phyloP scores from a whole-genome alignment of 2,329 filamentous ascomycete genomes.

The Colletotrichum abscissum region DNA sequence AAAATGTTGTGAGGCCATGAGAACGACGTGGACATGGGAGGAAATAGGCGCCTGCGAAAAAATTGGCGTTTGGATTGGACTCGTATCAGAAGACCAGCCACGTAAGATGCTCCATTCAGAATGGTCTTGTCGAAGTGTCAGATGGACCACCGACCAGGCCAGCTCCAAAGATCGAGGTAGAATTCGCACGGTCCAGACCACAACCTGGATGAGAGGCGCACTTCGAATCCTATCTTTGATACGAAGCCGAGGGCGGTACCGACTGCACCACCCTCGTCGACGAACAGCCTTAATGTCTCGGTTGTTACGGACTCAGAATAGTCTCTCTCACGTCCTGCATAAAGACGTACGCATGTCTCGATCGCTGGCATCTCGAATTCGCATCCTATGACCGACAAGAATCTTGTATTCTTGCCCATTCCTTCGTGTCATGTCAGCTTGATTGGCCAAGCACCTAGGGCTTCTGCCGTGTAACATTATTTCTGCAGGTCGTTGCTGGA shows the following conservation, averaged over 20 bases:
- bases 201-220: not conserved
- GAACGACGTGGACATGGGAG: not conserved
- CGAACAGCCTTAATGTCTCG: not conserved
- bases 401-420: not conserved
- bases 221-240: not conserved
- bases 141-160: not conserved
- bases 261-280: not conserved
- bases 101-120: not conserved
- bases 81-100: not conserved
- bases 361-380: not conserved
- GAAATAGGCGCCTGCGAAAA: not conserved
- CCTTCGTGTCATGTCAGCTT: not conserved
- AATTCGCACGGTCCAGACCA: not conserved
- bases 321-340: not conserved
- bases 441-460: not conserved
- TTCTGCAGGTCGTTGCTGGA: not conserved
- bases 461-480: not conserved
- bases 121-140: not conserved
- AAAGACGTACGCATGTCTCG: not conserved
- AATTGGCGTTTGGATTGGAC: not conserved
- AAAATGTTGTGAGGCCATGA: not conserved
- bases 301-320: not conserved
- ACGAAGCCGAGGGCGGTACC: not conserved
- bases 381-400: not conserved
- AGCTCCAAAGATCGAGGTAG: not conserved